Evolutionary conservation across 2,329 filamentous ascomycete genomes (phyloP), one percentile per base, ranked within the genome.

Genomic region (Biscogniauxia mediterranea): DNA sequence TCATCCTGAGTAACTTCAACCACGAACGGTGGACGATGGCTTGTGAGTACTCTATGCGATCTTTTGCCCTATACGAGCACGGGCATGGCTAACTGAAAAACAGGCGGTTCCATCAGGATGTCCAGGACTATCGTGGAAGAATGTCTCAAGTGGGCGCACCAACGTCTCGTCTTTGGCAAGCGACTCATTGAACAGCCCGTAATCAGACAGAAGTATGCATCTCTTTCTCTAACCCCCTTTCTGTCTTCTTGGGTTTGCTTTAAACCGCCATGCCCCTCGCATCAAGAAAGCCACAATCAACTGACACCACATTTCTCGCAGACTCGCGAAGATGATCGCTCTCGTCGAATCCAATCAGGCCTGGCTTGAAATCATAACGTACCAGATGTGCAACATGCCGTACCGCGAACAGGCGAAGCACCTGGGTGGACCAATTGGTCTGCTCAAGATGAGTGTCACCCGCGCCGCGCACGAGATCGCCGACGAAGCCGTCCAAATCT

Each of bases 1-100:
- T 95, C 28, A 92, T 96, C 71, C 79, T 95, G 72, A 87, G 85
- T 77, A 96, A 96, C 79, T 96, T 96, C 80, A 95, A 95, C 81
- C 91, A 95, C 77, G 91, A 93, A 79, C 84, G 90, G 32, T 92
- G 89, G 83, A 89, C 84, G 77, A 92, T 93, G 89, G 80, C 81
- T 60, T 88, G 85, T 80, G 77, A 74, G 79, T 78, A 56, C 17
- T 54, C 55, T 42, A 26, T 52, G n/a, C 9, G 20, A 74, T 68
- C 9, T 56, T 52, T 51, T 42, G 4, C 25, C 21, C 28, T 26
- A 2, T 15, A 2, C 28, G 28, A 32, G 28, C 7, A 6, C 28
- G 2, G 28, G 7, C 28, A 54, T 58, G 25, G 42, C 66, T 65
- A 76, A 73, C 66, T 77, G 79, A 80, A 63, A 57, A 65, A 52